Evolutionary conservation across 371 early-diverging fungal genomes (phyloP).

Genomic region (Smittium culicis): DNA sequence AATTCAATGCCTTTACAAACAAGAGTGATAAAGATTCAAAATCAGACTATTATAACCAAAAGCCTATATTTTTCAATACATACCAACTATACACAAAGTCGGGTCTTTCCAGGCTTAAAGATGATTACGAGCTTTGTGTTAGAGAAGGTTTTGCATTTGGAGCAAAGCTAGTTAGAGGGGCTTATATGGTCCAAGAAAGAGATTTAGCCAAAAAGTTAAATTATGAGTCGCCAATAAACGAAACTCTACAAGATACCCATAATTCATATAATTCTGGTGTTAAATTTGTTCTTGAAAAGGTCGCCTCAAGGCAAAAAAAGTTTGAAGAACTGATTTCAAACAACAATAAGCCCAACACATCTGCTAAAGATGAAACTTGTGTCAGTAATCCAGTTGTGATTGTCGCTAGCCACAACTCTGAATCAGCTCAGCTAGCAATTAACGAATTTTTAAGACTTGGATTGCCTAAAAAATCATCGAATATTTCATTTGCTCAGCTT

Average conservation of each 20-base stretch:
- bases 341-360: constrained; percentile 17
- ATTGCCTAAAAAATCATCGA: constrained; percentile 39
- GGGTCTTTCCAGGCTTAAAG: constrained; percentile 43
- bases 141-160: constrained; percentile 65
- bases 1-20: constrained; percentile 43
- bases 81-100: constrained; percentile 90
- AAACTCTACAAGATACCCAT: constrained; percentile 70
- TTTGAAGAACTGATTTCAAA: constrained; percentile 14
- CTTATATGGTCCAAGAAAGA: constrained; percentile 82
- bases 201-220: constrained; percentile 31
- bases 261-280: constrained; percentile 67
- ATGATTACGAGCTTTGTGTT: constrained; percentile 51
- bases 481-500: constrained; percentile 87
- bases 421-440: constrained; percentile 52
- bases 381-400: constrained; percentile 46
- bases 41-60: constrained; percentile 3
- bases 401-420: constrained; percentile 85
- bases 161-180: constrained; percentile 86
- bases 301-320: constrained; percentile 24
- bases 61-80: constrained; percentile 75
- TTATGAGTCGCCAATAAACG: constrained; percentile 61
- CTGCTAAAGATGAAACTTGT: constrained; percentile 17
- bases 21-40: constrained; percentile 13
- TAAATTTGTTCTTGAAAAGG: constrained; percentile 46
- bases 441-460: constrained; percentile 47